Evolutionary conservation across 768 basidiomycete genomes (phyloP), one percentile per base, ranked within the genome.

Genomic region (Panaeolus papilionaceus): DNA sequence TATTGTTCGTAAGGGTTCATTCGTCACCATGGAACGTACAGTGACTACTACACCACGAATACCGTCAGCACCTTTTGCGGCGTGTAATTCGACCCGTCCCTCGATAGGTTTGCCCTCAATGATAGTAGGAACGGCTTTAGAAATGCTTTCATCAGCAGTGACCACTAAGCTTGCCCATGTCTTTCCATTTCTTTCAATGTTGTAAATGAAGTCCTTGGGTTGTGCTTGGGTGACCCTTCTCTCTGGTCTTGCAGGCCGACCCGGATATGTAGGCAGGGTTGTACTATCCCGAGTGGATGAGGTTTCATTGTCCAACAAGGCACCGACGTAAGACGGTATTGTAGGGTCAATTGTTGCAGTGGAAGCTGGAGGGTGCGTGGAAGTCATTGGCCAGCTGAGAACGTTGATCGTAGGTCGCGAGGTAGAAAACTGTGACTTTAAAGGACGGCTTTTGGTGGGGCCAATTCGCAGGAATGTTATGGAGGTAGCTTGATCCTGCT

Each of bases 1-100:
- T 9, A n/a, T 3, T 66, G 45, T 54, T 28, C 28, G 2, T 33
- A 33, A 6, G 3, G 71, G 16, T 33, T 33, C 2, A 33, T 33
- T 33, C 4, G 28, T 33, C 16, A 45, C n/a, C 16, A 6, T 1
- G 44, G 18, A 6, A 45, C 80, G 72, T 72, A 89, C 89, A 66
- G 81, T 79, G 62, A 91, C 69, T 9, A 77, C 75, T 14, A 90
- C 82, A 16, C 80, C 79, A 66, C 84, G 82, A 58, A 88, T 81
- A 23, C 78, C 76, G 51, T 87, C 84, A 7, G 20, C 49, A 9
- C 81, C 77, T 45, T 78, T 78, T 4, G 75, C 76, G 18, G 81
- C 66, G 62, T 73, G 71, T 28, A 85, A 71, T 8, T 72, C 73
- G 11, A 84, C 78, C 38, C 74, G 73, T 10, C 84, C 83, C 44